Evolutionary conservation across 1,139 yeast genomes (phyloP).

Genomic region (Taphrina pruni): DNA sequence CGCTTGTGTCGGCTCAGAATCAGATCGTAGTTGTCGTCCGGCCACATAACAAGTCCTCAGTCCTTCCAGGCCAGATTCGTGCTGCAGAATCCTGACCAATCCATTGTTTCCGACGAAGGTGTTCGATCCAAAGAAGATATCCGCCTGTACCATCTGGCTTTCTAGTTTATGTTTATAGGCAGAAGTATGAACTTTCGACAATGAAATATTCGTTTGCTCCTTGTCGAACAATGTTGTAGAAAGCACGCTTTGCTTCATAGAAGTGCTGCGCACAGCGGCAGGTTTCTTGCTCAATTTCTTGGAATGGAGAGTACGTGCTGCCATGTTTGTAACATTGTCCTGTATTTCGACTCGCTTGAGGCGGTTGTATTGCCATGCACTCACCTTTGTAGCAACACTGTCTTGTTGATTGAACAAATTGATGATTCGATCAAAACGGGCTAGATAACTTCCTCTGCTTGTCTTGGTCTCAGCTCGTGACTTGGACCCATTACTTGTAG

Average conservation of each 20-base stretch:
- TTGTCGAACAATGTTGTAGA: too few relatives aligned
- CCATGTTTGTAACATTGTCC: not conserved
- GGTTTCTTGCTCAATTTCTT: not conserved
- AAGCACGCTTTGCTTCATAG: not conserved
- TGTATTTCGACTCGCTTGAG: not conserved
- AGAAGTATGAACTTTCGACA: not conserved
- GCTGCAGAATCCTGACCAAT: not conserved
- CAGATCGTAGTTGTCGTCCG: not conserved
- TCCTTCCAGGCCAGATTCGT: not conserved
- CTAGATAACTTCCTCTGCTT: conserved; percentile 10
- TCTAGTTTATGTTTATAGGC: not conserved
- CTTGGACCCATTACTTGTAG: not conserved
- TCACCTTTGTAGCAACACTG: conserved; percentile 16
- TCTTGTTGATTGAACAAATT: conserved; percentile 28
- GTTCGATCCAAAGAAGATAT: not conserved
- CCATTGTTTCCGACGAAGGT: conserved; percentile 8
- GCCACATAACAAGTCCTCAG: conserved; percentile 12
- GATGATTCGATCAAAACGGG: conserved; percentile 16
- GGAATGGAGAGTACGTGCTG: not conserved
- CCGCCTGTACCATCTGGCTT: not conserved
- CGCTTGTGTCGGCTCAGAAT: not conserved
- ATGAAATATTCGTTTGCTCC: not conserved
- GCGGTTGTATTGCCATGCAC: conserved; percentile 19
- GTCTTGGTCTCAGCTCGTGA: not conserved
- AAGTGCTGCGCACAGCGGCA: not conserved